Base-by-base conservation (phyloP, 768 basidiomycete species). In the Suillus occidentalis region DNA sequence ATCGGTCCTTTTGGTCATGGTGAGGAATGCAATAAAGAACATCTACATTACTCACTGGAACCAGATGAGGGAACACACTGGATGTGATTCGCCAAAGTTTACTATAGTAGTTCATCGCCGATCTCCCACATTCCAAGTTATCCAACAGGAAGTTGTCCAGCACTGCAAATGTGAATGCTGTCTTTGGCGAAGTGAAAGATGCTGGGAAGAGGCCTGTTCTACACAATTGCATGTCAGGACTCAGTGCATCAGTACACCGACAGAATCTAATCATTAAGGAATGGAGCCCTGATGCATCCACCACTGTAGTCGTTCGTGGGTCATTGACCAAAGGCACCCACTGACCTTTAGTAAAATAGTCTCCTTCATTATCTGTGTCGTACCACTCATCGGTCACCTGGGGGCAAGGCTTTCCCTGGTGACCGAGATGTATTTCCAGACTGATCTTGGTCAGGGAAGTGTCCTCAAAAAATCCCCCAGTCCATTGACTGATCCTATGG, bases 111-210 rank as follows among this genome's bases (percentile, higher is more conserved):
- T 31, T 63, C 47, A 68, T 65, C 2, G 69, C 55, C 0, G 66
- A 62, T 16, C 62, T 69, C 53, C 67, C 62, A 7, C 67, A 71
- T 36, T 57, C 57, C 16, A 67, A 50, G 28, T 61, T 61, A 20
- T 68, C 65, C 10, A 66, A 20, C 14, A 39, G 53, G 28, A 63
- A 66, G 43, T 63, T 6, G 2, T 63, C 43, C 16, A 66, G 14
- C 18, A 45, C 62, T 1, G 1, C n/a, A 47, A 47, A 47, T 47
- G 45, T 47, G 4, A 47, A 47, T n/a, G 9, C 10, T 5, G 37
- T 66, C 49, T 66, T 47, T 2, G 47, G 63, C 4, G n/a, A 31
- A 16, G 36, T 39, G 0, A 64, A 40, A 22, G 40, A 55, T 12
- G 62, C 63, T 2, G 55, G 63, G 25, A 66, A 66, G 13, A 66